Base-by-base conservation (phyloP, 202 grass and related monocot species). In the Sporobolus alterniflorus region DNA sequence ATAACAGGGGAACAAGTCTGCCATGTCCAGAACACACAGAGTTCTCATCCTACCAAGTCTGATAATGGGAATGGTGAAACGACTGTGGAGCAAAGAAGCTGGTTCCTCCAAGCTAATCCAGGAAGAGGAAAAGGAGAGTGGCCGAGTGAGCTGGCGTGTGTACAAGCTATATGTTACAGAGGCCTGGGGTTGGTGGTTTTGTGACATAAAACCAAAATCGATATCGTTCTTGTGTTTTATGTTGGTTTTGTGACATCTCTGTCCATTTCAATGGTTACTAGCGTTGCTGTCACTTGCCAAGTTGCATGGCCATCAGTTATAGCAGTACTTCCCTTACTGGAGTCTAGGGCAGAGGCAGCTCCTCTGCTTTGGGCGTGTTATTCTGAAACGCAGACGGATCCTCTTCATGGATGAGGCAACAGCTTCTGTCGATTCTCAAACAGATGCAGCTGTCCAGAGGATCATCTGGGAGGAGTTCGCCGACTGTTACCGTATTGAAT, bases 381-480 rank as follows among this genome's bases (percentile, higher is more conserved):
- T 94, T 49, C 73, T 94, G 75, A 91, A 91, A 69, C 86, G 48
- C 6, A 82, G 81, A 7, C 80, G 60, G 22, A 92, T 94, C 49
- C 21, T 92, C 42, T 87, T 94, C 66, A 89, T 94, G 89, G 89
- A 94, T 17, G 92, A 94, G 84, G 89, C 92, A 2, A 94, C 92
- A 2, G 89, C 89, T 67, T 91, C 92, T 0, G 89, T 94, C 29
- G 92, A 94, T 62, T 90, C 85, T 13, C 84, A 83, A 39, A 94
- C 91, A 1, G 90, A 91, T 18, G 76, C 84, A 9, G 42, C 82
- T 6, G 89, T 92, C 67, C 87, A 92, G 52, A 87, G 26, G 71
- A 92, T 92, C 81, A 92, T 82, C 28, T 72, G 91, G 14, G 87
- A 89, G 26, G 87, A 92, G n/a, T 92, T 92, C 9, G 2, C 51